A percentile compares a stretch with the other conserved stretches of the same genome.
phyloP scores from a whole-genome alignment of 2,329 filamentous ascomycete species.

The Neofusicoccum kwambonambiense region DNA sequence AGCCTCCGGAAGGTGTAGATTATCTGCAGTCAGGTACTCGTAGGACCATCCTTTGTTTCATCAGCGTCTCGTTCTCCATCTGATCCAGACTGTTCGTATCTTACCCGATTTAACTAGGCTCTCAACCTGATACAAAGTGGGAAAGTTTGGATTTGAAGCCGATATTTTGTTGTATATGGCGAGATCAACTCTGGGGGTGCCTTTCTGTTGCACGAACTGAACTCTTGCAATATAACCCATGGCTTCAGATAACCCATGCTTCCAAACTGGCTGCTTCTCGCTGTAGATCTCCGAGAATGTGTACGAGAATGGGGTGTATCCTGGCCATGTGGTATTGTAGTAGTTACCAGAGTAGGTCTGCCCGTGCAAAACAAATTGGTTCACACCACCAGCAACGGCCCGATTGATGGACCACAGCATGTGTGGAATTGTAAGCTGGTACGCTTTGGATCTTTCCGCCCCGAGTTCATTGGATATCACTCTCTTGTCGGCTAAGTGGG shows the following conservation, averaged over 20 bases:
- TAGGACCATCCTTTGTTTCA: not conserved
- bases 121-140: not conserved
- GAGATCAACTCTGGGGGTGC: not conserved
- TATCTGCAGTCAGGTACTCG: not conserved
- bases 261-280: conserved; percentile 4
- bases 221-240: not conserved
- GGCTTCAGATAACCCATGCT: not conserved
- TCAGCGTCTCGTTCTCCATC: not conserved
- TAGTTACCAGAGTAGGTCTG: conserved; percentile 3
- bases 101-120: too few species aligned
- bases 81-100: too few species aligned
- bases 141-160: not conserved
- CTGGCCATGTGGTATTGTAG: conserved; percentile 11
- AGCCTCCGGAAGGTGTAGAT: not conserved
- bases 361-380: conserved; percentile 12
- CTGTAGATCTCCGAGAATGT: not conserved
- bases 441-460: not conserved
- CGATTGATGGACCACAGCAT: not conserved
- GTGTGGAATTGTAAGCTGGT: not conserved
- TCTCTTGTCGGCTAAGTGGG: conserved; percentile 37
- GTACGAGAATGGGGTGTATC: conserved; percentile 15
- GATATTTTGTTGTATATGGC: not conserved
- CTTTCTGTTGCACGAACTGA: not conserved
- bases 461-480: conserved; percentile 35
- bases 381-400: conserved; percentile 7